Evolutionary conservation across 805 yeast species (phyloP), one percentile per base, ranked within the genome.

Genomic region (Starmerella kuoi): DNA sequence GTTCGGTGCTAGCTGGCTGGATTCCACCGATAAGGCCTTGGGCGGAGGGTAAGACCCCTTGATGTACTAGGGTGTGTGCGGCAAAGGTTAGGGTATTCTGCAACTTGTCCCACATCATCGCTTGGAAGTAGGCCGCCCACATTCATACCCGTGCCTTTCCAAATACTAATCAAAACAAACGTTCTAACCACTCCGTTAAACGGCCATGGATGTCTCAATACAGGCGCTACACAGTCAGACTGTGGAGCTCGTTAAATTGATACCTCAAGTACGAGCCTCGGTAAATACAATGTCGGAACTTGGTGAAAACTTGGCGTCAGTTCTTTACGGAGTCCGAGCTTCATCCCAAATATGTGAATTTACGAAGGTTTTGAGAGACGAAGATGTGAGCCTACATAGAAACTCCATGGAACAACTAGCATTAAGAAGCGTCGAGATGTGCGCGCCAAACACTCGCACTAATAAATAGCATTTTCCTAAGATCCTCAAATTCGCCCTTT

Each of bases 1-100:
- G 31, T 17, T 46, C 7, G 22, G 41, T 2, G 26, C 44, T 1
- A 35, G 32, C 28, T 46, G 50, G 50, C 37, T 46, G 21, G 50
- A 46, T 11, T 32, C 41, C 7, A 21, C 49, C 4, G 46, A 39
- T 22, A 28, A 23, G 14, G 38, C 42, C 6, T 26, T 41, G 4
- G 41, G 40, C 15, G 37, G 18, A 5, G 27, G 15, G 11, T 33
- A 12, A 21, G 28, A n/a, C n/a, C n/a, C n/a, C n/a, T n/a, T n/a
- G n/a, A n/a, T n/a, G n/a, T n/a, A n/a, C n/a, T n/a, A n/a, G n/a
- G n/a, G n/a, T n/a, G n/a, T n/a, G n/a, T n/a, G n/a, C n/a, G n/a
- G n/a, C n/a, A n/a, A n/a, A n/a, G 28, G 28, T 25, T 25, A 25
- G 28, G 28, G 28, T 25, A 9, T 11, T 25, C 12, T 25, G 28